Evolutionary conservation across 2,329 filamentous ascomycete species (phyloP).

Genomic region (Pestalotiopsis sp.): DNA sequence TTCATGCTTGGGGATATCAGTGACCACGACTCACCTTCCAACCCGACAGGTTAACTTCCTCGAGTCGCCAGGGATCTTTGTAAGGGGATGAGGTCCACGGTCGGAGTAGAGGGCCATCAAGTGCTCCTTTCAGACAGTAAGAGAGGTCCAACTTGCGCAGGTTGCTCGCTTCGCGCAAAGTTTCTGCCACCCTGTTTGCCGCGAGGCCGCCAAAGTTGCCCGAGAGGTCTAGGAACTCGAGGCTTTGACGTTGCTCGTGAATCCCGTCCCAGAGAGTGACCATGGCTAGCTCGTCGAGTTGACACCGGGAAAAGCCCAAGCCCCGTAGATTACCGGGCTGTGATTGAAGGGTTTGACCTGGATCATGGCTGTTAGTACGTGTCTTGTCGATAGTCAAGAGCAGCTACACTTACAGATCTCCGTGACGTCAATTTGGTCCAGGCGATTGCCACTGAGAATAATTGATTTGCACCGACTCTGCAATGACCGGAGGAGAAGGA

Average conservation of each 20-base stretch:
- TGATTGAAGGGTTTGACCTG: conserved; percentile 32
- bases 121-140: conserved; percentile 51
- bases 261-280: conserved; percentile 51
- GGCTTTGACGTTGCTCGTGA: conserved; percentile 44
- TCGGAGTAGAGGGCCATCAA: conserved; percentile 48
- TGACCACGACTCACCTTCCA: conserved; percentile 46
- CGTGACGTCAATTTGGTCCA: conserved; percentile 49
- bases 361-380: neutral
- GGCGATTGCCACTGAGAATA: conserved; percentile 50
- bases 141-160: conserved; percentile 53
- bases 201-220: conserved; percentile 55
- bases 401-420: conserved; percentile 45
- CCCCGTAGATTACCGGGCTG: conserved; percentile 44
- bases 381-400: neutral
- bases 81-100: conserved; percentile 43
- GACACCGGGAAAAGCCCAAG: conserved; percentile 54
- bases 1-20: neutral
- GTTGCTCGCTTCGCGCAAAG: conserved; percentile 46
- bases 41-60: conserved; percentile 57
- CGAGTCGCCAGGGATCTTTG: conserved; percentile 43
- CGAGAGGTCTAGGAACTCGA: conserved; percentile 55
- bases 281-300: conserved; percentile 52
- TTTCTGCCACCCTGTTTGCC: conserved; percentile 46
- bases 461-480: conserved; percentile 55
- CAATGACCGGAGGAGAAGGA: conserved; percentile 51